These are phyloP conservation scores for Chlorella variabilis DNA, from an alignment of 163 green algal genomes.

Conservation along the genomic window DNA sequence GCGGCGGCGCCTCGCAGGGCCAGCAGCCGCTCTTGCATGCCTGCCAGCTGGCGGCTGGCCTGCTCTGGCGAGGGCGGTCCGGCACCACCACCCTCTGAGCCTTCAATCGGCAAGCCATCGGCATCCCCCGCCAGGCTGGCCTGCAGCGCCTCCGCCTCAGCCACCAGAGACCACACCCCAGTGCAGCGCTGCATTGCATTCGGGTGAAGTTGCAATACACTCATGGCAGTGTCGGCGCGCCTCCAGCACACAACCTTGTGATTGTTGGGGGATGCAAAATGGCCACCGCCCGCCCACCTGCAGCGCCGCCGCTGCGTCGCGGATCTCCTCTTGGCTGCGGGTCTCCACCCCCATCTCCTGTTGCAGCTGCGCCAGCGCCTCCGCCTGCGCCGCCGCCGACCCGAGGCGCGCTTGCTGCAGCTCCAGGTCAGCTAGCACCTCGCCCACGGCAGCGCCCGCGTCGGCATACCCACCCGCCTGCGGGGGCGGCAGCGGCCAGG, in stretches of 20 bases:
- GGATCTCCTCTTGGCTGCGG: background rate
- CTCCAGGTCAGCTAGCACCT: slow-evolving; percentile 29
- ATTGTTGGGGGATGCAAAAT: background rate
- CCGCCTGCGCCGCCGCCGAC: background rate
- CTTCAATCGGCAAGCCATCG: no score
- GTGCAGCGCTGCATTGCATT: background rate
- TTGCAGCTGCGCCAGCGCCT: background rate
- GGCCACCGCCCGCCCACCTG: background rate
- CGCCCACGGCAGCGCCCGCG: background rate
- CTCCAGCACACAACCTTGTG: background rate
- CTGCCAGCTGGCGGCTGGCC: background rate
- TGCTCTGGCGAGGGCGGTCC: no score
- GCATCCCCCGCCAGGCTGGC: background rate
- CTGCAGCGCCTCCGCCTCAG: slow-evolving; percentile 11
- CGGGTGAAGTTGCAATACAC: no score
- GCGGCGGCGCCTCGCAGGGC: background rate
- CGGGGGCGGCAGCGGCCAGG: background rate
- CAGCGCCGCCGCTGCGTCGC: background rate
- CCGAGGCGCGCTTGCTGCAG: background rate
- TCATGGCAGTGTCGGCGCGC: no score
- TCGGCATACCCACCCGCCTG: slow-evolving; percentile 15
- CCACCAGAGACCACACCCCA: slow-evolving; percentile 1
- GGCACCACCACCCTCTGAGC: no score
- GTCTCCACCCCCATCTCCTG: background rate
- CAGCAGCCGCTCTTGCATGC: background rate